Percentiles rank a stretch among this genome's conserved stretches.
These are phyloP conservation scores for Ceratobasidium sp. DNA, from an alignment of 1,284 basidiomycete species.

Conservation along the genomic window DNA sequence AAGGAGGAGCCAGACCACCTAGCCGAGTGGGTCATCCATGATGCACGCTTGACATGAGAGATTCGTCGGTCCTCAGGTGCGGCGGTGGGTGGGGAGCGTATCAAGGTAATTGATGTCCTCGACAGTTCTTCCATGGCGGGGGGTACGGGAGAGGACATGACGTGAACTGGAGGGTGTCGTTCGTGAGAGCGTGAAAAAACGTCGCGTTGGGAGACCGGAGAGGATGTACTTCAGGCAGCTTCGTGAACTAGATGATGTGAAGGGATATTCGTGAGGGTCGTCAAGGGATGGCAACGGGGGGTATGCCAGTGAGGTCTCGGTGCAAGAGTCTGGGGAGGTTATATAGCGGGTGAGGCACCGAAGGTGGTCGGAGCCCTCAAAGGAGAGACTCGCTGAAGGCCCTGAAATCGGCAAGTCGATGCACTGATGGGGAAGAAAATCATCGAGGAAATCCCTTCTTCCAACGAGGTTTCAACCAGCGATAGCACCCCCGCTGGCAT, in stretches of 20 bases:
- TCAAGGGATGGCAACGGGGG: neutral
- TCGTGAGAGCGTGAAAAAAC: constrained; percentile 8
- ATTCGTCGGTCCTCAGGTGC: constrained; percentile 24
- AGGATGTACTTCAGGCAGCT: neutral
- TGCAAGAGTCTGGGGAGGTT: neutral
- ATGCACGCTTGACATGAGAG: constrained; percentile 27
- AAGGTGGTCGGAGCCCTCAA: neutral
- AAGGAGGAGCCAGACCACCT: constrained; percentile 33
- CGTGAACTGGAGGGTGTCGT: neutral
- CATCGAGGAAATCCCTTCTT: neutral
- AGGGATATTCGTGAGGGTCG: constrained; percentile 36
- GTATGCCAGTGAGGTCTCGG: constrained; percentile 13
- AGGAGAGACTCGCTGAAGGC: neutral
- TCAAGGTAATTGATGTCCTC: constrained; percentile 14
- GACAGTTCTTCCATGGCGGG: constrained; percentile 29
- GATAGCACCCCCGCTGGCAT: neutral
- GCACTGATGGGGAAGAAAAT: neutral
- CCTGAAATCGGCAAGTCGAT: constrained; percentile 38
- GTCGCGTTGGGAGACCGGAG: constrained; percentile 4
- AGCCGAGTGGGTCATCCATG: constrained; percentile 34
- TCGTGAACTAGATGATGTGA: constrained; percentile 5
- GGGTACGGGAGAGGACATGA: constrained; percentile 4
- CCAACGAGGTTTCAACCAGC: constrained; percentile 11
- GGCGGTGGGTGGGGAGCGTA: neutral
- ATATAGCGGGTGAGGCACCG: constrained; percentile 17